Evolutionary conservation across 768 basidiomycete species (phyloP), one percentile per base, ranked within the genome.

Genomic region (Rhodotorula paludigena): DNA sequence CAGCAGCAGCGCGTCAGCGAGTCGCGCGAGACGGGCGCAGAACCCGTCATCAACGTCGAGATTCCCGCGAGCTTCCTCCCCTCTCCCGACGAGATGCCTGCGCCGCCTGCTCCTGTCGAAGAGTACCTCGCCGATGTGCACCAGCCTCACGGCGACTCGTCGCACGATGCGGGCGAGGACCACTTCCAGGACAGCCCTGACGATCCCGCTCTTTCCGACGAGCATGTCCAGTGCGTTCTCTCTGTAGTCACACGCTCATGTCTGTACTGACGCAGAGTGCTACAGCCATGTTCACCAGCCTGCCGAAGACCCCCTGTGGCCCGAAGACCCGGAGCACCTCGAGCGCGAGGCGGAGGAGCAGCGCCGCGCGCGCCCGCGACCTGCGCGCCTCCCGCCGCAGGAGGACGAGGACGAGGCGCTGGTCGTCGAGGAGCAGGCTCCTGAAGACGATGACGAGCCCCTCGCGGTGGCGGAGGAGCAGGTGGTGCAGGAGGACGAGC

Each of bases 81-180:
- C 30, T 25, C 6, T 7, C 30, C 10, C 21, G 36, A 14, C 1
- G 20, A 5, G 30, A 42, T 32, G 20, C 21, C n/a, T 12, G 47
- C 47, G n/a, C n/a, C 12, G n/a, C n/a, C 23, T 3, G 5, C 23
- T 5, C 10, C 21, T 11, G 36, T 41, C 10, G 57, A 41, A 0
- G 57, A 60, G 10, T 52, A 51, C n/a, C 51, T 30, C 8, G 58
- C 52, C 5, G 62, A 68, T 6, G 67, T 68, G n/a, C 59, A 68
- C 41, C 28, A 44, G n/a, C 53, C 32, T 12, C 2, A 14, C 0
- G 61, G 61, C 7, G 61, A 62, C 52, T 36, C 61, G 53, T 20
- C 14, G 4, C 52, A 63, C 11, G 62, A 68, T 32, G 35, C 39
- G 0, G 62, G 62, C 18, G 36, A 11, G 7, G 67, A 68, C 2